These are phyloP conservation scores for Myriangium duriaei DNA, from an alignment of 2,329 filamentous ascomycete species.

Conservation along the genomic window DNA sequence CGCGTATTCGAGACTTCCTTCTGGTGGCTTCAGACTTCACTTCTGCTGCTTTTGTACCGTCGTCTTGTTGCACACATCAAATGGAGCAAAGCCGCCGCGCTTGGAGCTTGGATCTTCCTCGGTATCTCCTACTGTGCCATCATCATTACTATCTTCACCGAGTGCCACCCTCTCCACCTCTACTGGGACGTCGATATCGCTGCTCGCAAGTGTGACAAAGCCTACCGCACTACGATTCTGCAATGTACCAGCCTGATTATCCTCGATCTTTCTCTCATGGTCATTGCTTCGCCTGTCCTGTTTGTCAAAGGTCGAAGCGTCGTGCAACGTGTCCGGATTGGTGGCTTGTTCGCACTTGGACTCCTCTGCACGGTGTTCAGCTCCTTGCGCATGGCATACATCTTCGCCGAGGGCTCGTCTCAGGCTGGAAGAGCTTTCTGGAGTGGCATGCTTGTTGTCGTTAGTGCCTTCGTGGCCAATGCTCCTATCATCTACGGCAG, in stretches of 20 bases:
- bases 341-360: slow-evolving; percentile 5
- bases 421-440: slow-evolving; percentile 4
- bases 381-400: slow-evolving; percentile 5
- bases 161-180: slow-evolving; percentile 2
- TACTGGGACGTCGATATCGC: slow-evolving; percentile 3
- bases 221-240: slow-evolving; percentile 2
- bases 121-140: neutral
- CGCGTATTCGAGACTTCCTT: slow-evolving; percentile 8
- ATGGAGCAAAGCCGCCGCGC: slow-evolving; percentile 3
- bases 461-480: slow-evolving; percentile 4
- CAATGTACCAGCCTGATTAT: slow-evolving; percentile 5
- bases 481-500: slow-evolving; percentile 7
- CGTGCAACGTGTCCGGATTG: slow-evolving; percentile 5
- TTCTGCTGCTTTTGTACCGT: slow-evolving; percentile 5
- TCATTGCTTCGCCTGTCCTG: slow-evolving; percentile 3
- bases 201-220: slow-evolving; percentile 3
- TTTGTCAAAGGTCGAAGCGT: slow-evolving; percentile 5
- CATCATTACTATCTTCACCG: slow-evolving; percentile 7
- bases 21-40: slow-evolving; percentile 5
- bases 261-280: slow-evolving; percentile 3
- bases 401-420: slow-evolving; percentile 3
- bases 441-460: slow-evolving; percentile 4
- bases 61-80: slow-evolving; percentile 7
- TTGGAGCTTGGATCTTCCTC: slow-evolving; percentile 4
- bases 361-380: slow-evolving; percentile 6